These are phyloP conservation scores for Coemansia sp. DNA, from an alignment of 192 early-diverging fungal genomes.

Conservation along the genomic window DNA sequence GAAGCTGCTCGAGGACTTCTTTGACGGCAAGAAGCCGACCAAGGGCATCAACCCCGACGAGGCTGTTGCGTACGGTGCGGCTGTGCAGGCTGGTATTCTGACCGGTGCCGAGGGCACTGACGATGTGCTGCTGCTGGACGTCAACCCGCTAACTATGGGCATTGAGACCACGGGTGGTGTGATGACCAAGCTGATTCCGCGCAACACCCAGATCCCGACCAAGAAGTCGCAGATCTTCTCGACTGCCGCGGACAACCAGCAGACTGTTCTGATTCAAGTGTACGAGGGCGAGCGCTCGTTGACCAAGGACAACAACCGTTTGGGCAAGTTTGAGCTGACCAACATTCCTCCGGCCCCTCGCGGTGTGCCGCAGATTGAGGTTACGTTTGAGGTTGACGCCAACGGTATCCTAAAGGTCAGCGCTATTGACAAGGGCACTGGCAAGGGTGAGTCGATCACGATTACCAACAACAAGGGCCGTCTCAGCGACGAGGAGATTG, in stretches of 20 bases:
- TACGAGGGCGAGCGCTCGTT: conserved; percentile 95
- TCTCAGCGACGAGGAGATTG: conserved; percentile 91
- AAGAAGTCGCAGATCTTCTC: conserved; percentile 99
- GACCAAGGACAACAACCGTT: conserved; percentile 98
- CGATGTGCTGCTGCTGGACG: conserved; percentile 83
- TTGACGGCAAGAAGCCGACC: conserved; percentile 93
- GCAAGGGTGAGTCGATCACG: conserved; percentile 93
- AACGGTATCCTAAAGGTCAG: conserved; percentile 93
- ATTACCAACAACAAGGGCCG: conserved; percentile 98
- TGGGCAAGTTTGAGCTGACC: conserved; percentile 96
- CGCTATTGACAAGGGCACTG: conserved; percentile 94
- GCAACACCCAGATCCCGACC: conserved; percentile 92
- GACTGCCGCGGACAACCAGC: conserved; percentile 96
- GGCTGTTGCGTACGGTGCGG: conserved; percentile 97
- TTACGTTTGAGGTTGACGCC: conserved; percentile 93
- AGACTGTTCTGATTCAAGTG: conserved; percentile 93
- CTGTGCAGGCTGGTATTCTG: conserved; percentile 92
- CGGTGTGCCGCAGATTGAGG: conserved; percentile 97
- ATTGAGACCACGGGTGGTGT: conserved; percentile 98
- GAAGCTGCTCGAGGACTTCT: conserved; percentile 88
- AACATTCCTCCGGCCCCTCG: conserved; percentile 92
- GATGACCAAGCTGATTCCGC: conserved; percentile 92
- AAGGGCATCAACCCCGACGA: conserved; percentile 99
- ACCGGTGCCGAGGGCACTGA: conserved; percentile 66
- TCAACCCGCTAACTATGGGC: conserved; percentile 95